phyloP scores from a whole-genome alignment of 345 rosid species.

The Populus ilicifolia region DNA sequence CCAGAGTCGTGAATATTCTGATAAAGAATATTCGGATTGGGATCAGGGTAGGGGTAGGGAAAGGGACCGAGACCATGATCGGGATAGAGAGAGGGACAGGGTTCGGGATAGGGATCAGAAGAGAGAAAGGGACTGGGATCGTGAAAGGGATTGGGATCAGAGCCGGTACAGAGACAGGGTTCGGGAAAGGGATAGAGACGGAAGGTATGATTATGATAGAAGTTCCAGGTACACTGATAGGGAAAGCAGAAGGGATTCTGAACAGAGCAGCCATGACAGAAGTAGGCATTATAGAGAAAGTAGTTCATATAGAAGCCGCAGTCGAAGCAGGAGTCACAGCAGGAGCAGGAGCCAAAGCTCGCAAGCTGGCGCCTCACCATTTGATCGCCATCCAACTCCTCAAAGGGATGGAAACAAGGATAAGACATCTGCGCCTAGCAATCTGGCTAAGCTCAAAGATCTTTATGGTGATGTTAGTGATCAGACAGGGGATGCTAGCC shows the following conservation, averaged over 20 bases:
- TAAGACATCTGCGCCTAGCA: constrained; percentile 55
- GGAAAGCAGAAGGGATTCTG: constrained; percentile 43
- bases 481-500: constrained; percentile 44
- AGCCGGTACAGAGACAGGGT: constrained; percentile 23
- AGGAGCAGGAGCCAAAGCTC: constrained; percentile 56
- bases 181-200: constrained; percentile 19
- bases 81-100: constrained; percentile 23
- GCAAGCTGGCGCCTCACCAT: constrained; percentile 38
- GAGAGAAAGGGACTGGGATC: constrained; percentile 15
- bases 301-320: constrained; percentile 35
- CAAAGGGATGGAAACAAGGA: constrained; percentile 51
- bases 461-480: constrained; percentile 65
- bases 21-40: constrained; percentile 51
- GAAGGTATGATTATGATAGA: constrained; percentile 18
- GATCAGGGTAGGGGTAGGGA: constrained; percentile 40
- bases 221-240: constrained; percentile 28
- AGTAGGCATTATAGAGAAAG: constrained; percentile 35
- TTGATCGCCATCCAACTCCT: constrained; percentile 52
- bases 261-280: constrained; percentile 40
- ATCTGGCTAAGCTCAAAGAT: constrained; percentile 88
- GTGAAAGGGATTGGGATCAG: constrained; percentile 28
- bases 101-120: constrained; percentile 12
- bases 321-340: constrained; percentile 44
- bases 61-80: constrained; percentile 33
- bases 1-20: constrained; percentile 65